Evolutionary conservation across 345 rosid species (phyloP), one percentile per base, ranked within the genome.

Genomic region (Xanthoceras sorbifolium): DNA sequence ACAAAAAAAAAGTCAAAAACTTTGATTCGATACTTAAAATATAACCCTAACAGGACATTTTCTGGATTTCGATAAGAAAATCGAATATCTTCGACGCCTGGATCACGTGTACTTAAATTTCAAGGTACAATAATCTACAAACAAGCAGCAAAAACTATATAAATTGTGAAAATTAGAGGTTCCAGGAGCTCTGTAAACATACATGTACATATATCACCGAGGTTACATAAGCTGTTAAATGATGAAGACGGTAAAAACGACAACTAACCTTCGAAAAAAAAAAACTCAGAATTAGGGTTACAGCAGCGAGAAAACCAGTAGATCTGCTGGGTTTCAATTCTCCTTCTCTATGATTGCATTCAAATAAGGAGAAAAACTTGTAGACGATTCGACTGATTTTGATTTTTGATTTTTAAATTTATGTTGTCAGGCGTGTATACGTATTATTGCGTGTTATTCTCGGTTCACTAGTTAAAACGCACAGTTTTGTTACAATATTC

Each of bases 281-380:
- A 26, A 38, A 60, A 73, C 76, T 28, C 67, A 54, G 28, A 72
- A 14, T 26, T 61, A 59, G 65, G 66, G 55, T 36, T 73, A 40
- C 67, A 15, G 50, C 66, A 36, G 15, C 44, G 23, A 31, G 52
- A 5, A 40, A 31, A 72, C 25, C 14, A 11, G 15, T 31, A 38
- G 76, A 73, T 42, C 76, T 18, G 76, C 54, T 57, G 12, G 38
- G 20, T 40, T 14, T 3, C 15, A 22, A n/a, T 32, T 52, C 3
- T 5, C 0, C 6, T n/a, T 42, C 12, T 26, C 40, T 42, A 40
- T 17, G 18, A 66, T 34, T 66, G 38, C 50, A 23, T 66, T 38
- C 28, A 66, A 20, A 20, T 22, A 9, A 57, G 22, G 28, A 57
- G 62, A 57, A 4, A 54, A 71, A 20, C 17, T 69, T 46, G 73